Base-by-base conservation (phyloP, 2,329 filamentous ascomycete species). In the Sarocladium kiliense region DNA sequence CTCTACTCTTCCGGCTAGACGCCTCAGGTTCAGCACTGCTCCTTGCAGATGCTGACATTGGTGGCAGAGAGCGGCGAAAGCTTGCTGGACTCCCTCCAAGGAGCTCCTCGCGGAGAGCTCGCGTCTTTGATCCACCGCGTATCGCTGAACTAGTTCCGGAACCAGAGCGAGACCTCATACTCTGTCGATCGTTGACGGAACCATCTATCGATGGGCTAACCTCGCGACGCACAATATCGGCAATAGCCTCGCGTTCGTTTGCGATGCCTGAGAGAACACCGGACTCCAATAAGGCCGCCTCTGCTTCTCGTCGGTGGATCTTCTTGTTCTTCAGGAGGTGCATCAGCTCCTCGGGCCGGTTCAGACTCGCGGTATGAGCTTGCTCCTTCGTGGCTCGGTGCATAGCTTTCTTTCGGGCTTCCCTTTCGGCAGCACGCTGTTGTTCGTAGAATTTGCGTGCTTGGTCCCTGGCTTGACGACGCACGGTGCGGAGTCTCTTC, bases 401-500 rank as follows among this genome's bases (percentile, higher is more conserved):
- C 59, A 57, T 54, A 63, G 65, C 44, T 59, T 63, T 3, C 62
- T 65, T 26, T n/a, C 50, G 45, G 5, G 53, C 42, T 37, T 56
- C 49, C 19, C 47, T 27, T 27, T 57, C 55, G 11, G 44, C 53
- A 14, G 36, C 55, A 18, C 61, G 54, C 57, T 60, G 69, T 65
- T 53, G 50, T 25, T 71, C 68, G 27, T 74, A 73, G 62, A 77
- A 81, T 2, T 70, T 66, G 26, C 73, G 74, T 59, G 78, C 72
- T 58, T 78, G 74, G 39, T 81, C 78, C 53, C 78, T 75, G 19
- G 77, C 79, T 39, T 75, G 72, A 30, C 72, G 73, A 7, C 81
- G 77, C 21, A 82, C 73, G n/a, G 72, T 71, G 55, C 75, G 73
- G 16, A 79, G 71, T 2, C 77, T 73, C 18, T 72, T 74, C 45